phyloP scores from a whole-genome alignment of 768 basidiomycete species.

The Leccinum ochraceum region DNA sequence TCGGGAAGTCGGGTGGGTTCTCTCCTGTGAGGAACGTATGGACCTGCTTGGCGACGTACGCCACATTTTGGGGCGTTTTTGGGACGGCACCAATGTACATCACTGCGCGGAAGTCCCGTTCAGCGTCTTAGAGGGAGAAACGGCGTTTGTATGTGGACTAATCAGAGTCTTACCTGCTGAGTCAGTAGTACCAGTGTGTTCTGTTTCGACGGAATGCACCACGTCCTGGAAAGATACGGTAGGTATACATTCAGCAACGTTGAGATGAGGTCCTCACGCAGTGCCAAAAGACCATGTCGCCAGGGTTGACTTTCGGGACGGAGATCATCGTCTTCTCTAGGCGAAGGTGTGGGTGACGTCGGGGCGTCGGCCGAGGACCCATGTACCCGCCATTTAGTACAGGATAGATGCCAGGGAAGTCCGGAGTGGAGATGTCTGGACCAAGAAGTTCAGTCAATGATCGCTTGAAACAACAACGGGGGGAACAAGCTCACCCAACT shows the following conservation, averaged over 20 bases:
- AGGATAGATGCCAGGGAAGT: constrained; percentile 52
- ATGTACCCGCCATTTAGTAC: constrained; percentile 21
- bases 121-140: neutral
- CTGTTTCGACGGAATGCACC: constrained; percentile 47
- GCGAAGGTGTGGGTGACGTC: constrained; percentile 65
- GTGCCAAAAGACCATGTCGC: constrained; percentile 82
- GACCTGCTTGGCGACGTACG: constrained; percentile 63
- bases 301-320: constrained; percentile 69
- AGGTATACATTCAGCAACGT: neutral
- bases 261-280: constrained; percentile 39
- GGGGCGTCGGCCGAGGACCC: constrained; percentile 51
- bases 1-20: constrained; percentile 73
- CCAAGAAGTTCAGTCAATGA: constrained; percentile 9
- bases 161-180: constrained; percentile 49
- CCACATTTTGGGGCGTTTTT: constrained; percentile 57
- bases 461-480: constrained; percentile 21
- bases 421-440: constrained; percentile 46
- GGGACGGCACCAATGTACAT: constrained; percentile 82
- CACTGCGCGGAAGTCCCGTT: constrained; percentile 38
- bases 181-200: constrained; percentile 54
- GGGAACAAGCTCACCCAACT: constrained; percentile 39
- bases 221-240: constrained; percentile 37
- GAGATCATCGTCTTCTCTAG: constrained; percentile 68
- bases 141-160: neutral
- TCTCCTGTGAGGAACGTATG: constrained; percentile 58